Conservation (phyloP, 148 eudicot species). For the Camellia granthamiana region DNA sequence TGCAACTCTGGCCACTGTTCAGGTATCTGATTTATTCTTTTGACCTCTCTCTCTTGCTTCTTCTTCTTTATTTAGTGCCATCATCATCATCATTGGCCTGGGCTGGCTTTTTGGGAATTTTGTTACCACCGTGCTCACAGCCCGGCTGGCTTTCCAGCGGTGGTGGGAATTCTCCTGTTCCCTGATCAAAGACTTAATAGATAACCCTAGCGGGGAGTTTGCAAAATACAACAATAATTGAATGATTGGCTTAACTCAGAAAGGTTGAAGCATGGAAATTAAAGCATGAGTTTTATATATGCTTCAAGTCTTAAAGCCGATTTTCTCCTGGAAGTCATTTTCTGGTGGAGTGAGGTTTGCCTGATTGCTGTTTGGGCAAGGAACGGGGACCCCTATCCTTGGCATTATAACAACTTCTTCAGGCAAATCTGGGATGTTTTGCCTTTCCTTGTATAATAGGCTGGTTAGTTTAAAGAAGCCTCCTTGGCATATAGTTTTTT, state of each 20-base stretch:
- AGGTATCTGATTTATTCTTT: slow-evolving; percentile 42
- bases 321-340: background rate
- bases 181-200: no score
- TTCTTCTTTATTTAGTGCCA: background rate
- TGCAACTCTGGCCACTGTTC: slow-evolving; percentile 73
- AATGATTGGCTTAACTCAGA: background rate
- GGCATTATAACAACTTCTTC: background rate
- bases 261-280: background rate
- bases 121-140: no score
- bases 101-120: no score
- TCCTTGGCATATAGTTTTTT: background rate
- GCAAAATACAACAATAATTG: background rate
- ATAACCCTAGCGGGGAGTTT: background rate
- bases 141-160: no score
- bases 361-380: background rate
- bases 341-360: background rate
- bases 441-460: background rate
- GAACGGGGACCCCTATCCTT: background rate
- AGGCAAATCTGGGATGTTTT: background rate
- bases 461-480: background rate
- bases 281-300: background rate
- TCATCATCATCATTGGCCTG: background rate
- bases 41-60: background rate
- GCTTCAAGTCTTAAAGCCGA: background rate
- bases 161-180: no score